Evolutionary conservation across 768 basidiomycete species (phyloP).

Genomic region (Rhodotorula graminis): DNA sequence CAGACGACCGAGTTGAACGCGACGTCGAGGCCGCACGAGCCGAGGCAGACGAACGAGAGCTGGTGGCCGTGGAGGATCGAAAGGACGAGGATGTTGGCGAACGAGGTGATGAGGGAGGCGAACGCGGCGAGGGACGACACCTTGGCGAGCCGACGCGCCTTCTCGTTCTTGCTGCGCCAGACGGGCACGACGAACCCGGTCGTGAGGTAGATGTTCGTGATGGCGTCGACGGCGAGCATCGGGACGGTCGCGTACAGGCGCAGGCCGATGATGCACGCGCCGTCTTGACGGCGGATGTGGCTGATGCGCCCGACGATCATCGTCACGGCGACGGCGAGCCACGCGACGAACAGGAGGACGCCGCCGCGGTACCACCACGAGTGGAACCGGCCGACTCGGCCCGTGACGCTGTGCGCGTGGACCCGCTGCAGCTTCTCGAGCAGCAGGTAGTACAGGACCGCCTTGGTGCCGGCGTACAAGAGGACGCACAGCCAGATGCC

Average conservation of each 20-base stretch:
- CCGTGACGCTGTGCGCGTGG: neutral
- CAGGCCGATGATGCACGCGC: slow-evolving; percentile 38
- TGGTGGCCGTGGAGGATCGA: slow-evolving; percentile 53
- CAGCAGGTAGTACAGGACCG: slow-evolving; percentile 35
- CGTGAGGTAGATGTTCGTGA: slow-evolving; percentile 38
- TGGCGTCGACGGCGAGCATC: slow-evolving; percentile 21
- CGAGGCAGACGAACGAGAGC: slow-evolving; percentile 54
- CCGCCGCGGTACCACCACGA: slow-evolving; percentile 34
- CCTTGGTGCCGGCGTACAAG: slow-evolving; percentile 33
- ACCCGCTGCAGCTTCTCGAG: slow-evolving; percentile 37
- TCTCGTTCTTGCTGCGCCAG: slow-evolving; percentile 13
- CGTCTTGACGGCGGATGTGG: slow-evolving; percentile 4
- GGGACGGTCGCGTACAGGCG: slow-evolving; percentile 20
- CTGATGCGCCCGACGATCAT: slow-evolving; percentile 30
- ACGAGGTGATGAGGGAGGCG: slow-evolving; percentile 52
- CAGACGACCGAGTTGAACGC: slow-evolving; percentile 3
- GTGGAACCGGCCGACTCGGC: neutral
- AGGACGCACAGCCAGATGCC: slow-evolving; percentile 33
- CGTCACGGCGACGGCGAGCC: slow-evolving; percentile 1
- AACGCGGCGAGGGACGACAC: slow-evolving; percentile 49
- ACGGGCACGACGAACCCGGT: slow-evolving; percentile 31
- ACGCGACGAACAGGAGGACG: neutral
- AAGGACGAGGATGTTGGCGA: slow-evolving; percentile 52
- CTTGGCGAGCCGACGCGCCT: slow-evolving; percentile 24
- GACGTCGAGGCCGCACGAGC: slow-evolving; percentile 50